Evolutionary conservation across 257 asterid species (phyloP).

Genomic region (Lithospermum erythrorhizon): DNA sequence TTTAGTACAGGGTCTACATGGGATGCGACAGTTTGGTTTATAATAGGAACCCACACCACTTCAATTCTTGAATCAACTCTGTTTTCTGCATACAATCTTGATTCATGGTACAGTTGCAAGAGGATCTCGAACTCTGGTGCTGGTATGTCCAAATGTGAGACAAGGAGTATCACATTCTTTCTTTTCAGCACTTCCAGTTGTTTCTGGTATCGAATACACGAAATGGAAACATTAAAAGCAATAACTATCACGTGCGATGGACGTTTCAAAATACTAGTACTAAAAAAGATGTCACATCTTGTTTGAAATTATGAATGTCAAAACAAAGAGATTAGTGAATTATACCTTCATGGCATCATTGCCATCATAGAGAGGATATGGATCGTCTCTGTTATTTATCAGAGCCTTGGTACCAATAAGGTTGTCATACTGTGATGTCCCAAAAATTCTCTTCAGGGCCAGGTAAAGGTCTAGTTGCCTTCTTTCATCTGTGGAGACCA

Average conservation of each 20-base stretch:
- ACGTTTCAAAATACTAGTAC: too few relatives aligned
- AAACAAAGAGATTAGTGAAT: not conserved
- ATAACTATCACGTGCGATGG: too few relatives aligned
- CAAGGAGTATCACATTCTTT: constrained; percentile 59
- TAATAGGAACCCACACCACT: constrained; percentile 77
- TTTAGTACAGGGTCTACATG: not conserved
- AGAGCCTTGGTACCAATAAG: constrained; percentile 17
- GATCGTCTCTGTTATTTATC: constrained; percentile 25
- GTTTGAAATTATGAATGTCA: not conserved
- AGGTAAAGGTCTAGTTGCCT: constrained; percentile 14
- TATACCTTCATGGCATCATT: constrained; percentile 19
- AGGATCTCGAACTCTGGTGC: constrained; percentile 63
- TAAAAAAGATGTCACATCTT: too few relatives aligned
- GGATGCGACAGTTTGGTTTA: constrained; percentile 17
- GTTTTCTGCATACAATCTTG: constrained; percentile 28
- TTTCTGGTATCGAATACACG: constrained; percentile 30
- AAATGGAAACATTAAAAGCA: not conserved
- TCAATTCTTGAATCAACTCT: constrained; percentile 32
- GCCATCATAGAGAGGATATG: constrained; percentile 24
- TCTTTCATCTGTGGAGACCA: constrained; percentile 17
- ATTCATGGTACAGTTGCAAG: constrained; percentile 50
- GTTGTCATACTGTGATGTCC: constrained; percentile 20
- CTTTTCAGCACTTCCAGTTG: constrained; percentile 45
- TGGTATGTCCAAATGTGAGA: constrained; percentile 60
- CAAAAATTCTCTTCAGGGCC: constrained; percentile 16